These are phyloP conservation scores for Holtermanniella nyarrowii DNA, from an alignment of 768 basidiomycete species.

Conservation along the genomic window DNA sequence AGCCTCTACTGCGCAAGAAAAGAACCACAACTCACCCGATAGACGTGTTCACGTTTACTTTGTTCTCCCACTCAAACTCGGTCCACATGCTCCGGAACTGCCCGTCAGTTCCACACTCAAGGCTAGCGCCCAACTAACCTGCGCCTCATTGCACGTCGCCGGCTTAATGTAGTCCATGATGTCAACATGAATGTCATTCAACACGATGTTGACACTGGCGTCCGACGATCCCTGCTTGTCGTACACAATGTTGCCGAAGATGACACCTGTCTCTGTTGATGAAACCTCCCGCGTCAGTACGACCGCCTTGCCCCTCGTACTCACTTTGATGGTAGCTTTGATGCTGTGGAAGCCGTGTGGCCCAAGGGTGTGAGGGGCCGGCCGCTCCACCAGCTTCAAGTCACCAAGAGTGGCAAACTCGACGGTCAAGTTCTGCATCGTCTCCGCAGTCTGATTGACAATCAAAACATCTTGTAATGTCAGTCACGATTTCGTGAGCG, in stretches of 20 bases:
- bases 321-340: constrained; percentile 90
- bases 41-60: constrained; percentile 80
- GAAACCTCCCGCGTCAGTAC: constrained; percentile 50
- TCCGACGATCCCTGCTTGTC: constrained; percentile 80
- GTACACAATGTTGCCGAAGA: constrained; percentile 96
- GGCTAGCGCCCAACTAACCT: constrained; percentile 48
- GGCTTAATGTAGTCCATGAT: constrained; percentile 99
- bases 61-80: constrained; percentile 99
- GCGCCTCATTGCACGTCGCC: constrained; percentile 86
- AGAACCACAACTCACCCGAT: constrained; percentile 54
- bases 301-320: neutral
- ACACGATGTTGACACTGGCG: constrained; percentile 58
- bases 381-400: constrained; percentile 92
- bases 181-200: constrained; percentile 88
- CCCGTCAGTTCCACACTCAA: neutral
- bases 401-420: constrained; percentile 97
- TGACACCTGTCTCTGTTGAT: constrained; percentile 95
- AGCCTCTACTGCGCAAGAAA: neutral
- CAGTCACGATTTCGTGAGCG: neutral
- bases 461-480: constrained; percentile 67
- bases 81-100: constrained; percentile 85
- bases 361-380: constrained; percentile 80
- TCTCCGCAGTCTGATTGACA: constrained; percentile 90
- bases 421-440: constrained; percentile 88
- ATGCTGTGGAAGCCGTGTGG: constrained; percentile 98